Evolutionary conservation across 257 asterid species (phyloP), one percentile per base, ranked within the genome.

Genomic region (Lantana camara): DNA sequence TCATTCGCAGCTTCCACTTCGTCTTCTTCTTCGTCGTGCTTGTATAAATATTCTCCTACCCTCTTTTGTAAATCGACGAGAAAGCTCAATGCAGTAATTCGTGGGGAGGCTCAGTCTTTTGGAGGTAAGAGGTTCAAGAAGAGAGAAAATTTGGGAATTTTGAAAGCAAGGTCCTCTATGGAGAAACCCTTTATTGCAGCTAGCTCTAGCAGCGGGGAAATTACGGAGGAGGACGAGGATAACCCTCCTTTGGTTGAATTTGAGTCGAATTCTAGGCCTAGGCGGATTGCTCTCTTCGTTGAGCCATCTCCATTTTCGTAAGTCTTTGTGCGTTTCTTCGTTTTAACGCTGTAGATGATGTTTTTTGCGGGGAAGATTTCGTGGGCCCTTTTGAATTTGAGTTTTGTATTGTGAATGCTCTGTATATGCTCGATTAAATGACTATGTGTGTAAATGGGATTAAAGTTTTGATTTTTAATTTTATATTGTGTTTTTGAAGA

Each of bases 301-400:
- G 99, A 94, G 83, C 99, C 99, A 11, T 94, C 99, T 65, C 99
- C 99, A 57, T 94, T 94, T 66, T 75, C 97, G 99, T 94, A 77
- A 90, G 99, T 78, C n/a, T 61, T 35, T 40, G 5, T 30, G 24
- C 40, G 32, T 37, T 71, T 50, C 51, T 14, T 23, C 34, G 1
- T 35, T 68, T 72, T 67, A 67, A 49, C 23, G 44, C 51, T 50
- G 12, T 65, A 21, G 37, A 7, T 27, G 67, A 37, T 14, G 73
- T 13, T 60, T 38, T 32, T 41, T 50, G 15, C 32, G 3, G 50
- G 40, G 19, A 24, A 35, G 32, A 22, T 53, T 56, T 15, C 61
- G 54, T 17, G 49, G n/a, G 41, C 42, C 62, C 22, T 64, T 10
- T 21, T 21, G 70, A 29, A 5, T 53, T 35, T 63, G 59, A 20